Base-by-base conservation (phyloP, 768 basidiomycete species). In the Agrocybe chaxingu region DNA sequence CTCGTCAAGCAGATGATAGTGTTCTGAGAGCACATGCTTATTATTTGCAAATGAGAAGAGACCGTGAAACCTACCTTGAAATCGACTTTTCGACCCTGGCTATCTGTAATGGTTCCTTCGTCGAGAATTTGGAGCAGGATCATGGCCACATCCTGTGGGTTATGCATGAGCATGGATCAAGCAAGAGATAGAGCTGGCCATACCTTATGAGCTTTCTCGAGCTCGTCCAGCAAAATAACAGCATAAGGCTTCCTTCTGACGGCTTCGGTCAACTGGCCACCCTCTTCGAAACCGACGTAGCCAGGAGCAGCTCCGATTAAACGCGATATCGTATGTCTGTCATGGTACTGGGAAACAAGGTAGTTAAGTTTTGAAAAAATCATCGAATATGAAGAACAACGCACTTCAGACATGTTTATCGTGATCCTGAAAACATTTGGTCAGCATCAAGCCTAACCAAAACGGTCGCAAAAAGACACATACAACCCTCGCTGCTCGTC, bases 241-340 rank as follows among this genome's bases (percentile, higher is more conserved):
- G 84, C 89, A 67, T 94, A 96, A 0, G 93, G 93, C 63, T 89
- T 89, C 40, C 94, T 79, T 34, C 93, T 79, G 40, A 97, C 87
- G 48, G 93, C 93, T 70, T 97, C 94, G 1, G 94, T 96, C 43
- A 97, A 72, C 63, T 96, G 93, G 18, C 74, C 91, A 3, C 91
- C 90, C 57, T 89, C 82, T 59, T 97, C 93, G 62, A 94, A 86
- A 0, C 95, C 96, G 31, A 97, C 85, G 61, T 94, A 96, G 3
- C 95, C 95, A 7, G 95, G 92, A 0, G 93, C 90, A 1, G 92
- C 89, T 48, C 95, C 96, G 45, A 98, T 92, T 18, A 98, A 72
- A 3, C 93, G 78, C 0, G 92, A 91, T 46, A 98, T 86, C 0
- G 92, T 92, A 62, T 98, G 92, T 47, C 93, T 81, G 57, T 95